Conservation (phyloP, 2,329 filamentous ascomycete genomes). For the Fusarium buharicum region DNA sequence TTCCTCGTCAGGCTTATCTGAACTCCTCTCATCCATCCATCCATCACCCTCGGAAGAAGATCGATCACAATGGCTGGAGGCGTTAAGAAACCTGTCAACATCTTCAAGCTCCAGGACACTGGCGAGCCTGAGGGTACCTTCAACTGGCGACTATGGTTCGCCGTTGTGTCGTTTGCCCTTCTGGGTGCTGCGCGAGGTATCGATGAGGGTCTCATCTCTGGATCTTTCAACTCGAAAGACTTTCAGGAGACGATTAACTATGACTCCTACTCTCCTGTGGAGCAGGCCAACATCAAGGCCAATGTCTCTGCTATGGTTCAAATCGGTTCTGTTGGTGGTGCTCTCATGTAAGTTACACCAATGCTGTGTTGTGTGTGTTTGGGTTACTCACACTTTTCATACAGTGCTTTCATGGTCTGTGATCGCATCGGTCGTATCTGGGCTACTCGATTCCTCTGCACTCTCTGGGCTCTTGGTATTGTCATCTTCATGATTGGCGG, state of each 20-base stretch:
- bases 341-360: constrained; percentile 60
- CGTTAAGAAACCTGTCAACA: constrained; percentile 66
- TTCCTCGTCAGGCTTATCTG: not conserved
- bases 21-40: not conserved
- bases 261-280: constrained; percentile 60
- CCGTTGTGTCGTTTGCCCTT: constrained; percentile 77
- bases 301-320: constrained; percentile 87
- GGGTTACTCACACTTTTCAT: not conserved
- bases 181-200: constrained; percentile 81
- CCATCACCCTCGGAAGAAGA: not conserved
- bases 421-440: constrained; percentile 71
- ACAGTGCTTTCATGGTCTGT: constrained; percentile 67
- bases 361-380: too few species aligned
- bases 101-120: constrained; percentile 72
- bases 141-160: constrained; percentile 83
- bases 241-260: constrained; percentile 71
- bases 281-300: constrained; percentile 74
- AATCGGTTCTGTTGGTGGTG: constrained; percentile 78
- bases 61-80: constrained; percentile 58
- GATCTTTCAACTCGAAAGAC: constrained; percentile 73
- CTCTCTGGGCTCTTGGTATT: constrained; percentile 68
- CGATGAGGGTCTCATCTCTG: constrained; percentile 83
- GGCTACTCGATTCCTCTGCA: constrained; percentile 67
- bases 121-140: constrained; percentile 76
- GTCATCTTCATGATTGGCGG: constrained; percentile 65